Evolutionary conservation across 805 yeast species (phyloP).

Genomic region (Sugiyamaella floridensis): DNA sequence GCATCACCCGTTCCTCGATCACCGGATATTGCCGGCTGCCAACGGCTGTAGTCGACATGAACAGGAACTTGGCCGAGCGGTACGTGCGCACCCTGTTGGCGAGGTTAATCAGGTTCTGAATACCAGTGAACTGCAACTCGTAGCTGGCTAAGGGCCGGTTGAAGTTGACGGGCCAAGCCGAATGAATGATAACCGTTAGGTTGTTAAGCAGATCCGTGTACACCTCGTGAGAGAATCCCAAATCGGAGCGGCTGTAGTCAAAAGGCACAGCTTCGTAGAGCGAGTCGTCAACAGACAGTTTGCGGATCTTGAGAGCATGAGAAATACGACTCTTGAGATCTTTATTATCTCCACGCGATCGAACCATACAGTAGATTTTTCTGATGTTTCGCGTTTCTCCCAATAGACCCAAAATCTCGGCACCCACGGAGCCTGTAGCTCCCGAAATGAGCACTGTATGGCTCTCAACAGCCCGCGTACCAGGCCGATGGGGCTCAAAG

Average conservation of each 20-base stretch:
- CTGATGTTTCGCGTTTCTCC: background rate
- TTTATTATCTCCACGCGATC: background rate
- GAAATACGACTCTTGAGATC: background rate
- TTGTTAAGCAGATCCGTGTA: background rate
- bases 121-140: background rate
- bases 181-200: background rate
- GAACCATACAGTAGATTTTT: background rate
- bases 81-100: background rate
- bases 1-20: background rate
- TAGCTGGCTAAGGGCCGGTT: background rate
- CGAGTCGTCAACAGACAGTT: background rate
- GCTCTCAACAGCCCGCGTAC: background rate
- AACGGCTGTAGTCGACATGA: background rate
- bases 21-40: background rate
- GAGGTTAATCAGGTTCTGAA: background rate
- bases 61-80: background rate
- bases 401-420: background rate
- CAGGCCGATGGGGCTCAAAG: background rate
- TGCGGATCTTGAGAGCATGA: background rate
- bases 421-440: background rate
- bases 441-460: background rate
- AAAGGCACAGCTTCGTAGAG: background rate
- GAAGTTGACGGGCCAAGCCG: background rate
- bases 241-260: background rate
- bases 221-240: background rate